Percentiles rank a stretch among this genome's conserved stretches.
These are phyloP conservation scores for Amphichorda felina DNA, from an alignment of 2,329 filamentous ascomycete genomes.

Conservation along the genomic window DNA sequence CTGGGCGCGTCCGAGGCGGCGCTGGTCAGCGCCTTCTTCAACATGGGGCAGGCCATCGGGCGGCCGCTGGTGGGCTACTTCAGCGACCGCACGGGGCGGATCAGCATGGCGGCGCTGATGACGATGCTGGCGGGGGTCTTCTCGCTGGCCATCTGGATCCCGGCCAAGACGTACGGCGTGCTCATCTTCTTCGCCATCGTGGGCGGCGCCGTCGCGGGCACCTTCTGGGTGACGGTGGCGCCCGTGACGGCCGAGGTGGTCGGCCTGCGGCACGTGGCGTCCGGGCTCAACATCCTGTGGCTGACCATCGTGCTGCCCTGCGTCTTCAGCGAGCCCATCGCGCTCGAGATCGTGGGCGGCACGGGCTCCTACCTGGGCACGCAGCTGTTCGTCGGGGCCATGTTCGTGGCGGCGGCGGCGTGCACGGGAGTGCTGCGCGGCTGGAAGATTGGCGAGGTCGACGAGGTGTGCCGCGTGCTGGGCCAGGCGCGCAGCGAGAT, in stretches of 20 bases:
- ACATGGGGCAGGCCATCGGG: constrained; percentile 54
- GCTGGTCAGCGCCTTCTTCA: constrained; percentile 62
- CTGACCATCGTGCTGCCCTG: constrained; percentile 57
- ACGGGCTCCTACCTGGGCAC: constrained; percentile 36
- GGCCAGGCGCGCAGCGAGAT: constrained; percentile 16
- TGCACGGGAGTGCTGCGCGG: constrained; percentile 20
- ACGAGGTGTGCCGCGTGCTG: constrained; percentile 17
- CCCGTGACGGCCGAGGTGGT: constrained; percentile 66
- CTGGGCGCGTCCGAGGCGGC: constrained; percentile 55
- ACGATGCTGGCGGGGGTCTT: constrained; percentile 55
- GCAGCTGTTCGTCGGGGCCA: constrained; percentile 47
- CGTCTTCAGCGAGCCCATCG: constrained; percentile 57
- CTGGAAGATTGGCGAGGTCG: constrained; percentile 24
- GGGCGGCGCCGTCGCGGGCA: constrained; percentile 59
- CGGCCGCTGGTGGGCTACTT: constrained; percentile 62
- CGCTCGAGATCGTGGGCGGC: constrained; percentile 35
- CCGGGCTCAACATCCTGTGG: constrained; percentile 60
- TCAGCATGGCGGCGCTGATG: constrained; percentile 59
- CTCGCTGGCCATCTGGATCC: constrained; percentile 62
- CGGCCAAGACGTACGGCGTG: constrained; percentile 49
- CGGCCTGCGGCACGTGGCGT: constrained; percentile 55
- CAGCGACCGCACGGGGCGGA: constrained; percentile 55
- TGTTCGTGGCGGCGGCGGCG: constrained; percentile 39
- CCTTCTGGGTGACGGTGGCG: constrained; percentile 57
- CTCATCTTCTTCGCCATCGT: constrained; percentile 61